Base-by-base conservation (phyloP, 805 yeast genomes). In the Starmerella ratchasimensis region DNA sequence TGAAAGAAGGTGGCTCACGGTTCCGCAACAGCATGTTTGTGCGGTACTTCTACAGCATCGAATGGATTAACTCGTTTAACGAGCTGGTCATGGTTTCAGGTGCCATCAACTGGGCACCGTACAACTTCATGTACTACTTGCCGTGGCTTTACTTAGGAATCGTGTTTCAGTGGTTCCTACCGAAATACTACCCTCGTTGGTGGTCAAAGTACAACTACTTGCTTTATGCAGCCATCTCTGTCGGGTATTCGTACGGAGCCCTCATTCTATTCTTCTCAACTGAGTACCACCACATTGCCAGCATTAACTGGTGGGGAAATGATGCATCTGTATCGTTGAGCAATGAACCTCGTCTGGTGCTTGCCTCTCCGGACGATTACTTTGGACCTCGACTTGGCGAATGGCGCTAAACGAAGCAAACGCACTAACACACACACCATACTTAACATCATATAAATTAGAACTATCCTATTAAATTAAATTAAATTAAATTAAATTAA, bases 221-320 rank as follows among this genome's bases (percentile, higher is more conserved):
- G 17, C 55, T 76, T 35, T 62, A 75, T 17, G 68, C 76, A 36
- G 78, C 71, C 1, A 57, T 75, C 20, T 58, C 67, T 6, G 71
- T 79, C 1, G 81, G 80, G n/a, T 68, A 73, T 15, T 80, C 80
- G 2, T 64, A 74, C 43, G 61, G 74, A 41, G 73, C 72, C 1
- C 58, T 73, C 31, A 56, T 76, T 39, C 68, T 74, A 26, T 76
- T 76, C 58, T 71, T 72, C 49, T 57, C 69, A 1, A 64, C 65
- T 4, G 59, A 61, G 41, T 71, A 64, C 48, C 36, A 38, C 7
- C 63, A 69, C 33, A 58, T 61, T 2, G 60, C 57, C 20, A 43
- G 51, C 4, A 36, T 74, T 10, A 43, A 57, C 28, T 76, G 83
- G 83, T 76, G 83, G 83, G 83, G 83, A 1, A 74, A 72, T 39